Evolutionary conservation across 73 alveolate genomes (phyloP), one percentile per base, ranked within the genome.

Genomic region (Halteria grandinella): DNA sequence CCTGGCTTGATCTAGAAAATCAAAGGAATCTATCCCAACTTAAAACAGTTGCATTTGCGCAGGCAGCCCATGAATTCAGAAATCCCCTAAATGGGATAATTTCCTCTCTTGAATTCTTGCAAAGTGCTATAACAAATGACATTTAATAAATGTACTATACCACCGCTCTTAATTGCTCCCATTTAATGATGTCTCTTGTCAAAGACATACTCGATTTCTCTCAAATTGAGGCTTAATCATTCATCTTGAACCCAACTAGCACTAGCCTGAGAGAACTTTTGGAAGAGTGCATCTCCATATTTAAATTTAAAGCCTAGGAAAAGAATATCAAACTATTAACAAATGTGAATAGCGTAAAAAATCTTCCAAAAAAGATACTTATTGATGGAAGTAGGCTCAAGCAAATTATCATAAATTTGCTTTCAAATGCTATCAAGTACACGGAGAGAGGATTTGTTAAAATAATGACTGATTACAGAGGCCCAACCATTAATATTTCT

Each of bases 11-110:
- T 17, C 5, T 62, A 14, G 59, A 62, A 24, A 3, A 44, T 6
- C 15, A 62, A 3, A 3, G 43, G 24, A 62, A 36, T 14, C 57
- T 62, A 21, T n/a, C 25, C n/a, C 23, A 62, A 62, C 15, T 62
- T 41, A 62, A 62, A 21, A 62, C 78, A 8, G 41, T 62, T 29
- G 21, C 40, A 1, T 62, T 62, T 62, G 78, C 78, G 11, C 27
- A 62, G 44, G 75, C 87, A 6, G 55, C 79, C 45, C 87, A 75
- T 44, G 87, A 75, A 24, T 59, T 75, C 29, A 75, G 87, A 34
- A 75, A 75, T 39, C 87, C 87, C 37, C 32, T 75, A 21, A 75
- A 75, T 59, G 87, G 87, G 23, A 50, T 75, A 1, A 59, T 75
- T 6, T 41, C 79, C n/a, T 33, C 72, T 31, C 41, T 75, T 0